Evolutionary conservation across 768 basidiomycete species (phyloP).

Genomic region (Lyophyllum decastes): DNA sequence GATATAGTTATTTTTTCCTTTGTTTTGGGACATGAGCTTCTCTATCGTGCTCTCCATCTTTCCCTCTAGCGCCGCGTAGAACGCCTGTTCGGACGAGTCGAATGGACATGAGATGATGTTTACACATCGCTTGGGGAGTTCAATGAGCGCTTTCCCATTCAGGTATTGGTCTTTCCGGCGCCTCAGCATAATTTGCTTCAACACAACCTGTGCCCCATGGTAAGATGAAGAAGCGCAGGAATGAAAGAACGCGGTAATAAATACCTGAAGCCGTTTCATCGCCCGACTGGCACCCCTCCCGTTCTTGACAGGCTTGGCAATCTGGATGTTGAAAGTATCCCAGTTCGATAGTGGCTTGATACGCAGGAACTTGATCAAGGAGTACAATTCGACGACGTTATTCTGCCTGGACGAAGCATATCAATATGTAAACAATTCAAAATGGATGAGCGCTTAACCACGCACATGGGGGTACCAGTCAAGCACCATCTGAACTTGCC

Average conservation of each 20-base stretch:
- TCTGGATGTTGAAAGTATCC: conserved; percentile 75
- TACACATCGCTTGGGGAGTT: conserved; percentile 75
- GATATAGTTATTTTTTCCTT: conserved; percentile 65
- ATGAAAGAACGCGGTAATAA: background rate
- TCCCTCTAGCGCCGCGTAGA: conserved; percentile 73
- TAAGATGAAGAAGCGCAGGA: background rate
- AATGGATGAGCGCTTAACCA: background rate
- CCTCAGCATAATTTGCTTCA: conserved; percentile 87
- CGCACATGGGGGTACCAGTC: conserved; percentile 80
- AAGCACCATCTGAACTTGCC: conserved; percentile 86
- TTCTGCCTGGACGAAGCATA: conserved; percentile 63
- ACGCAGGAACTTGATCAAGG: conserved; percentile 86
- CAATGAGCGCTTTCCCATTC: conserved; percentile 81
- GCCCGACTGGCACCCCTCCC: conserved; percentile 62
- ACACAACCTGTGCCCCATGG: conserved; percentile 54
- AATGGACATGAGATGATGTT: conserved; percentile 78
- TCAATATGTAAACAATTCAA: conserved; percentile 33
- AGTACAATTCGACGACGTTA: conserved; percentile 85
- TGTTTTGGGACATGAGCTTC: conserved; percentile 56
- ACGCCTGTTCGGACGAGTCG: conserved; percentile 71
- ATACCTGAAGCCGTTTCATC: conserved; percentile 83
- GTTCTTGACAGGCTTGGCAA: conserved; percentile 77
- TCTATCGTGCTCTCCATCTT: conserved; percentile 70
- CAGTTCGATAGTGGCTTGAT: conserved; percentile 81
- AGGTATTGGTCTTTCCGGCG: conserved; percentile 73